These are phyloP conservation scores for Dioszegia hungarica DNA, from an alignment of 768 basidiomycete species.

Conservation along the genomic window DNA sequence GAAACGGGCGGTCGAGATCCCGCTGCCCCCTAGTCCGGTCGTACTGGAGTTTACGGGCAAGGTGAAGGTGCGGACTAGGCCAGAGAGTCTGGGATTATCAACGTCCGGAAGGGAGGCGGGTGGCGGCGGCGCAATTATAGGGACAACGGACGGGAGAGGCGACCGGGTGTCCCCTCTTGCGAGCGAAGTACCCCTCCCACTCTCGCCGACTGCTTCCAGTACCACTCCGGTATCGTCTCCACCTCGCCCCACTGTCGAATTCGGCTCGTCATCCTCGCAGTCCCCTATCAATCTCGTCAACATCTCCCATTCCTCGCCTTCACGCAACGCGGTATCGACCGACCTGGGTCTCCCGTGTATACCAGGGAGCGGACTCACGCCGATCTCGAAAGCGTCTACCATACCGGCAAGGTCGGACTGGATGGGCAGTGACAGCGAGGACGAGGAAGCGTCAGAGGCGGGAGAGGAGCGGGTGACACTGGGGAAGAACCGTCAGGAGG, in stretches of 20 bases:
- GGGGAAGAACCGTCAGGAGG: neutral
- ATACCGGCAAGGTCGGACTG: slow-evolving; percentile 7
- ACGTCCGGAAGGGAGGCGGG: too few relatives aligned
- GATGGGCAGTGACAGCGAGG: neutral
- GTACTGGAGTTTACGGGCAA: neutral
- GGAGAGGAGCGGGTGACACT: neutral
- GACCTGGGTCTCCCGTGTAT: neutral
- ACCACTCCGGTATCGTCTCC: neutral
- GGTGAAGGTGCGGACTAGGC: neutral
- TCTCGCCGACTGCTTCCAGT: neutral
- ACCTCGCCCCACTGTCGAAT: neutral
- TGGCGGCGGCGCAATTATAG: too few relatives aligned
- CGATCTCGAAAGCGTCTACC: slow-evolving; percentile 6
- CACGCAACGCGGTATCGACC: too few relatives aligned
- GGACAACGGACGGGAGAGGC: too few relatives aligned
- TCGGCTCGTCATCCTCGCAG: too few relatives aligned
- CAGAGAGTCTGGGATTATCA: neutral
- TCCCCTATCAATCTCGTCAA: too few relatives aligned
- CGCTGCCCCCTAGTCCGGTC: slow-evolving; percentile 19
- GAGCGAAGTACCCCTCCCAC: neutral
- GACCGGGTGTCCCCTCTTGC: neutral
- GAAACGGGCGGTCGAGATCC: slow-evolving; percentile 13
- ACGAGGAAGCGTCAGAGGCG: neutral
- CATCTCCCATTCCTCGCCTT: too few relatives aligned
- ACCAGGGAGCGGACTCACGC: neutral